phyloP scores from a whole-genome alignment of 2,329 filamentous ascomycete species.

The Penicillium nordicum region DNA sequence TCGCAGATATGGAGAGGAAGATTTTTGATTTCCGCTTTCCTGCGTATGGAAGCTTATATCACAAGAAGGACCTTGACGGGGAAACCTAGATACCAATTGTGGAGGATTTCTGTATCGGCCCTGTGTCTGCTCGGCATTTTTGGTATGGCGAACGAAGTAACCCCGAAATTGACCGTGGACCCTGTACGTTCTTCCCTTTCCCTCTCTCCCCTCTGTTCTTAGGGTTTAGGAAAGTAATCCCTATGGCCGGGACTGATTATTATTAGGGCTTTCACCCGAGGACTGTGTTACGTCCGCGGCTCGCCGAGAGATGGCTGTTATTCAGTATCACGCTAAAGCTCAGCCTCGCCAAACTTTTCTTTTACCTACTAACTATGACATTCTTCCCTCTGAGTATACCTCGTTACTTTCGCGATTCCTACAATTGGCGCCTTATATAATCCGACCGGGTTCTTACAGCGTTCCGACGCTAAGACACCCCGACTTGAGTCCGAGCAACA shows the following conservation, averaged over 20 bases:
- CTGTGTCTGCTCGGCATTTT: conserved; percentile 28
- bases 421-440: conserved; percentile 21
- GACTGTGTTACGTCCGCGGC: conserved; percentile 26
- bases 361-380: conserved; percentile 23
- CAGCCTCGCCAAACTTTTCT: conserved; percentile 27
- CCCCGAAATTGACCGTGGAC: conserved; percentile 25
- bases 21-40: conserved; percentile 29
- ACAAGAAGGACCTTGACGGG: conserved; percentile 19
- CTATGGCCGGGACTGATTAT: conserved; percentile 7
- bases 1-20: conserved; percentile 25
- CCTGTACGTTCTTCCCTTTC: conserved; percentile 18
- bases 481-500: conserved; percentile 28
- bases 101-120: conserved; percentile 28
- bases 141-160: conserved; percentile 27
- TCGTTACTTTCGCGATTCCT: conserved; percentile 26
- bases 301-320: conserved; percentile 23
- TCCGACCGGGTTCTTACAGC: conserved; percentile 11
- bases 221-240: neutral
- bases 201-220: neutral
- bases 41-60: conserved; percentile 29
- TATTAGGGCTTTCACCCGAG: conserved; percentile 18
- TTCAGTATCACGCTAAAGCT: conserved; percentile 23
- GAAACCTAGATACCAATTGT: conserved; percentile 17
- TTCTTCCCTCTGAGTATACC: conserved; percentile 23
- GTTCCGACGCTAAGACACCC: conserved; percentile 26